Evolutionary conservation across 768 basidiomycete genomes (phyloP).

Genomic region (Rossbeevera mucosa): DNA sequence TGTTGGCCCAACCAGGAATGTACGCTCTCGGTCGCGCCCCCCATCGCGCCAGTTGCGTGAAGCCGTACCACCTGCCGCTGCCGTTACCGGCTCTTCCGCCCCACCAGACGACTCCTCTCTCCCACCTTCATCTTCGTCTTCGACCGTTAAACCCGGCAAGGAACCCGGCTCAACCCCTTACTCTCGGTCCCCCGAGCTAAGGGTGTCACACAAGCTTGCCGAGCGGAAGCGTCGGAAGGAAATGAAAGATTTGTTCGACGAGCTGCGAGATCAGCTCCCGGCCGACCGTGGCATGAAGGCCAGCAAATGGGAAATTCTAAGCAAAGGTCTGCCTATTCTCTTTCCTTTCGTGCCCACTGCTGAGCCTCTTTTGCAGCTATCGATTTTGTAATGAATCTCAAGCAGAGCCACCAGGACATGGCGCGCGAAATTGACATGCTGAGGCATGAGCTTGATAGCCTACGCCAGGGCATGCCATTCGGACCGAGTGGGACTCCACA

Average conservation of each 20-base stretch:
- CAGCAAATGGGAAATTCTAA: conserved; percentile 98
- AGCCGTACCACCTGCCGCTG: conserved; percentile 36
- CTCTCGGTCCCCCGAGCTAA: conserved; percentile 90
- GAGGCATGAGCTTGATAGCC: conserved; percentile 64
- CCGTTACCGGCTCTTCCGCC: conserved; percentile 35
- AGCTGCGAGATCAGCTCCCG: conserved; percentile 88
- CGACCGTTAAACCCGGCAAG: conserved; percentile 37
- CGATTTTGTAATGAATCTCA: conserved; percentile 79
- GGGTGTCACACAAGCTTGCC: conserved; percentile 94
- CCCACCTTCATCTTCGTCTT: conserved; percentile 33
- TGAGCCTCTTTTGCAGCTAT: conserved; percentile 52
- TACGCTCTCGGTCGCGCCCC: conserved; percentile 67
- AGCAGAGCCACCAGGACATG: conserved; percentile 74
- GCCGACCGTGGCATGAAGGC: conserved; percentile 93
- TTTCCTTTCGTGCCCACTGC: not conserved
- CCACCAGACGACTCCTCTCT: conserved; percentile 39
- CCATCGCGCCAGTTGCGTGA: conserved; percentile 57
- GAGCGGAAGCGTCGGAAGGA: conserved; percentile 96
- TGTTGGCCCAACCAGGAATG: conserved; percentile 44
- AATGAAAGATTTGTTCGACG: conserved; percentile 99
- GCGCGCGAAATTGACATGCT: conserved; percentile 73
- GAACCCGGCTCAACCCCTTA: conserved; percentile 72
- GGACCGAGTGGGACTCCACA: conserved; percentile 45
- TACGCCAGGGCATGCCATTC: conserved; percentile 58
- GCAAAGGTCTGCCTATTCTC: conserved; percentile 63